A percentile compares a stretch with the other conserved stretches of the same genome.
phyloP scores from a whole-genome alignment of 768 basidiomycete genomes.

The Phanerochaete carnosa region DNA sequence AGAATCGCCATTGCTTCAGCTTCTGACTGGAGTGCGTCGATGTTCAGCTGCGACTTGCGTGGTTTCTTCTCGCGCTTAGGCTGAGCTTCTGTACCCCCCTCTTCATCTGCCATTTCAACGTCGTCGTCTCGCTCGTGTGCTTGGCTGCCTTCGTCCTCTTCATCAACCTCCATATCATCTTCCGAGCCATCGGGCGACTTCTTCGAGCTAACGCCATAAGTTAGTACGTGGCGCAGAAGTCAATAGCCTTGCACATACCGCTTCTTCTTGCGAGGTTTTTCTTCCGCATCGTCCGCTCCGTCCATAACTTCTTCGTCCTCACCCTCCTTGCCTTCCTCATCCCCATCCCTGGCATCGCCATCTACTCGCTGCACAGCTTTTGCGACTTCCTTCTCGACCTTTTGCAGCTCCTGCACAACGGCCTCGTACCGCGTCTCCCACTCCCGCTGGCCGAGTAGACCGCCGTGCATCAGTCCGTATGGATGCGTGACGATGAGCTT shows the following conservation, averaged over 20 bases:
- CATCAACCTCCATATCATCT: conserved; percentile 46
- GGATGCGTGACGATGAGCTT: conserved; percentile 85
- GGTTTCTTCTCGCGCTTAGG: conserved; percentile 41
- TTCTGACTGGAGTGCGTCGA: conserved; percentile 45
- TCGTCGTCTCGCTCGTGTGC: conserved; percentile 38
- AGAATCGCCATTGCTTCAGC: conserved; percentile 69
- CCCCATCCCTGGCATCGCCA: conserved; percentile 19
- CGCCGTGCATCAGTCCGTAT: conserved; percentile 82
- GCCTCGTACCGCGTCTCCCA: conserved; percentile 73
- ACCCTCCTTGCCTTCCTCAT: conserved; percentile 23
- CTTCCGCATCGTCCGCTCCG: conserved; percentile 20
- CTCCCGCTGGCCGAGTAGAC: conserved; percentile 63
- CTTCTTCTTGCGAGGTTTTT: conserved; percentile 24
- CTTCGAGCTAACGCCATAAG: neutral
- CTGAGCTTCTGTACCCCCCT: conserved; percentile 29
- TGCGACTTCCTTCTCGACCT: conserved; percentile 65
- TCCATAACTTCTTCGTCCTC: conserved; percentile 29
- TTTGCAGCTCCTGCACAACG: conserved; percentile 60
- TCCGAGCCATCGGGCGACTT: conserved; percentile 33
- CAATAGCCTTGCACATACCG: conserved; percentile 15
- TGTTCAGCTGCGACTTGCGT: conserved; percentile 69
- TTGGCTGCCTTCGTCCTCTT: conserved; percentile 36
- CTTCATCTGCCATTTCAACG: conserved; percentile 38
- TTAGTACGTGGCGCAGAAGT: neutral
- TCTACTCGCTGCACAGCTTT: conserved; percentile 51